These are phyloP conservation scores for Brassica incana DNA, from an alignment of 345 rosid genomes.

Conservation along the genomic window DNA sequence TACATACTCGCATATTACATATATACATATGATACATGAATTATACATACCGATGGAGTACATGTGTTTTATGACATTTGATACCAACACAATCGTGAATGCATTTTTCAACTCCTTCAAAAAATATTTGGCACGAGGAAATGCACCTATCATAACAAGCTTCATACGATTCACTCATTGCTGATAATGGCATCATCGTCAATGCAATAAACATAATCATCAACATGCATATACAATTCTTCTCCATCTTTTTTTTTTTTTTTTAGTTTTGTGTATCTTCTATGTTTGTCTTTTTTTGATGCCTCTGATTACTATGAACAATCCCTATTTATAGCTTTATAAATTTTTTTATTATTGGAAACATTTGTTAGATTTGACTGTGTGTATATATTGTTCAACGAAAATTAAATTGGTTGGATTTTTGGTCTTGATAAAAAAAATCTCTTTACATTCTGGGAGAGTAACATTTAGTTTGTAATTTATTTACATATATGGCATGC, in stretches of 20 bases:
- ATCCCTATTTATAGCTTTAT: not conserved
- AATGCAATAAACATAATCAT: not conserved
- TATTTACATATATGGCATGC: no score
- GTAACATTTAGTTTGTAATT: no score
- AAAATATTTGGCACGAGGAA: not conserved
- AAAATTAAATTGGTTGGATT: no score
- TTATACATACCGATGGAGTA: not conserved
- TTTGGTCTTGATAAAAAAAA: no score
- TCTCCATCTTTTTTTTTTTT: not conserved
- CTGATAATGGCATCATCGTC: not conserved
- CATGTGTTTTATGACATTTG: not conserved
- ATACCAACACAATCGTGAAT: not conserved
- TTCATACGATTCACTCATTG: not conserved
- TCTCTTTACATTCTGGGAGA: no score
- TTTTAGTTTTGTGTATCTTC: not conserved
- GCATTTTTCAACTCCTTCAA: not conserved
- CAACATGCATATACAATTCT: not conserved
- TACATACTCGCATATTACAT: no score
- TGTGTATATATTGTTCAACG: no score
- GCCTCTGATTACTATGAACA: no score
- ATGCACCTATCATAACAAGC: not conserved
- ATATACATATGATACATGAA: not conserved
- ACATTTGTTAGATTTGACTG: no score
- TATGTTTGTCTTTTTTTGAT: not conserved
- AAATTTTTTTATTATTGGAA: no score